phyloP scores from a whole-genome alignment of 1,139 yeast species.

The Geotrichum restrictum region DNA sequence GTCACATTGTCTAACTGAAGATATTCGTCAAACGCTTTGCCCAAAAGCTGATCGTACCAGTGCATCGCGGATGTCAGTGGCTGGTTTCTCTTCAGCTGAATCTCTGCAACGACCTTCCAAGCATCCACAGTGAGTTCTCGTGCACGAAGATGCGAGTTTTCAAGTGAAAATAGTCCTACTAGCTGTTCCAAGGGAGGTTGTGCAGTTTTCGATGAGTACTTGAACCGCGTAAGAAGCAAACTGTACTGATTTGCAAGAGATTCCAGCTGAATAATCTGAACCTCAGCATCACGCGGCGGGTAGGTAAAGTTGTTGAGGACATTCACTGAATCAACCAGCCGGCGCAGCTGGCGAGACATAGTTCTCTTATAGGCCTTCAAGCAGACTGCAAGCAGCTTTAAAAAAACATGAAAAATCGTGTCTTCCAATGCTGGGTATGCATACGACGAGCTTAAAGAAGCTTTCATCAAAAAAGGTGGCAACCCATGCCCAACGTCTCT shows the following conservation, averaged over 20 bases:
- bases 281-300: conserved; percentile 17
- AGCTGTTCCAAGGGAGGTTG: conserved; percentile 20
- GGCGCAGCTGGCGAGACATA: conserved; percentile 8
- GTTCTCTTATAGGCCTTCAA: conserved; percentile 8
- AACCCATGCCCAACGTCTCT: conserved; percentile 14
- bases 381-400: conserved; percentile 11
- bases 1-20: conserved; percentile 9
- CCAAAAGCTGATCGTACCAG: conserved; percentile 18
- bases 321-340: conserved; percentile 18
- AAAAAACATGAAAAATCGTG: conserved; percentile 15
- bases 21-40: conserved; percentile 17
- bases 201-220: conserved; percentile 12
- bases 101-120: conserved; percentile 14
- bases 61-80: conserved; percentile 12
- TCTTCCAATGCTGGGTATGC: conserved; percentile 5
- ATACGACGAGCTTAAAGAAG: background rate
- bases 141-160: conserved; percentile 18
- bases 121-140: conserved; percentile 16
- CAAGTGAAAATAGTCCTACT: conserved; percentile 12
- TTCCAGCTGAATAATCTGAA: conserved; percentile 15
- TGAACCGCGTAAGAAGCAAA: conserved; percentile 14
- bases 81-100: conserved; percentile 15
- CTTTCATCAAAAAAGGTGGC: conserved; percentile 1
- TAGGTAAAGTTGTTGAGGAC: conserved; percentile 16
- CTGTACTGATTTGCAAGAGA: conserved; percentile 20